Base-by-base conservation (phyloP, 1,139 yeast genomes). In the Cylindricascospora bacillispora region DNA sequence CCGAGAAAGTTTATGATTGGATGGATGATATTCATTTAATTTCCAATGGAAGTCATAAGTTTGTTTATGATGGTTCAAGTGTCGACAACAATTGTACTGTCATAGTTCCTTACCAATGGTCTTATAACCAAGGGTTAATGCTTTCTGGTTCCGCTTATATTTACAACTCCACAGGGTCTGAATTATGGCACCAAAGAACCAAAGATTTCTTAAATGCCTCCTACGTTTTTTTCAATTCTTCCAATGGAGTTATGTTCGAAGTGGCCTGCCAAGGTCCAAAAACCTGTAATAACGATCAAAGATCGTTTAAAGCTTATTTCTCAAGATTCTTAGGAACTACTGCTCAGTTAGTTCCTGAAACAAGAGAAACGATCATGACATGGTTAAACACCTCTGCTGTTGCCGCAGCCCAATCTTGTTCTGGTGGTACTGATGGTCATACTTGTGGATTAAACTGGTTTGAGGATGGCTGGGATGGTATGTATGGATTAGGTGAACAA, bases 401-500 rank as follows among this genome's bases (percentile, higher is more conserved):
- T 20, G 95, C 76, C 9, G 95, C 94, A 1, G 92, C 93, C 2
- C 59, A 60, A 26, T 70, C 92, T 1, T 86, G 97, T 57, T 60
- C 73, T 3, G 95, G 95, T 45, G 95, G 95, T 52, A 38, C 57
- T 3, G 95, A 85, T 59, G 83, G 85, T 10, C 82, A 79, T 47
- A 85, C 95, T 0, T 86, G 97, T 62, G 95, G 95, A 24, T 54
- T 72, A 35, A 67, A 78, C 49, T 86, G 97, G 97, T 59, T 69
- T 25, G 49, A 57, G 18, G 62, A 57, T 27, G 69, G 70, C n/a
- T 86, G 85, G 79, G 97, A 86, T 55, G 77, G 74, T 3, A 52
- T 45, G 29, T 85, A 70, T 44, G 97, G 97, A n/a, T 65, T 86
- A 24, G 97, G 97, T 39, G 95, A 86, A 56, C 95, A 86, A 55